Evolutionary conservation across 129 eudicot genomes (phyloP).

Genomic region (Tanacetum coccineum): DNA sequence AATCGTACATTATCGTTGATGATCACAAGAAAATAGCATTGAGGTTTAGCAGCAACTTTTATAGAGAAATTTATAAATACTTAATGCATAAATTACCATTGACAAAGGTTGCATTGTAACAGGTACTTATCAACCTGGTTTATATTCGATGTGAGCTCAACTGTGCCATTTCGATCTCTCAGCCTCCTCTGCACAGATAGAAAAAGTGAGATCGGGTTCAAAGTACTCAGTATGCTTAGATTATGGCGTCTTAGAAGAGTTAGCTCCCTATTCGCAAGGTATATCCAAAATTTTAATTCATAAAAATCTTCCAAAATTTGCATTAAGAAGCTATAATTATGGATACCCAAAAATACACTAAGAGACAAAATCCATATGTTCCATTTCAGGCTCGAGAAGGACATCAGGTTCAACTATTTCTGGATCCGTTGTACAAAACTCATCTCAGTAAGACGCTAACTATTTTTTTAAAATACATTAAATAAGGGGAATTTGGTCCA

Average conservation of each 20-base stretch:
- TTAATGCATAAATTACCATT: conserved; percentile 3
- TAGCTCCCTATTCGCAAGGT: conserved; percentile 96
- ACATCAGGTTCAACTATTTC: conserved; percentile 88
- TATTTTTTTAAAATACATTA: not conserved
- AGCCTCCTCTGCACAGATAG: conserved; percentile 78
- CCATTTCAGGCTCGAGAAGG: conserved; percentile 88
- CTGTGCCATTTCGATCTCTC: conserved; percentile 72
- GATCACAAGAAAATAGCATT: conserved; percentile 75
- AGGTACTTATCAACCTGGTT: conserved; percentile 97
- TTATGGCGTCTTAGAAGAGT: conserved; percentile 98
- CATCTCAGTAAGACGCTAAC: conserved; percentile 50
- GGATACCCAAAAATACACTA: conserved; percentile 17
- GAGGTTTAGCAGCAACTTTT: conserved; percentile 44
- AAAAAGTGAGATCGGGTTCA: conserved; percentile 53
- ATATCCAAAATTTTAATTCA: conserved; percentile 7
- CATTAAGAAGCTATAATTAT: conserved; percentile 10
- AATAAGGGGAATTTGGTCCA: not conserved
- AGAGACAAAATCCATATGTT: conserved; percentile 30
- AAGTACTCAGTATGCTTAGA: conserved; percentile 84
- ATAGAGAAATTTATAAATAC: not conserved
- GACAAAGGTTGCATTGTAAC: conserved; percentile 31
- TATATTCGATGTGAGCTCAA: conserved; percentile 82
- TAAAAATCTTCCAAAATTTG: conserved; percentile 16
- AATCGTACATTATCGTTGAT: conserved; percentile 66
- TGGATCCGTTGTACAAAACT: conserved; percentile 94